Conservation (phyloP, 192 early-diverging fungal genomes). For the Podila minutissima region DNA sequence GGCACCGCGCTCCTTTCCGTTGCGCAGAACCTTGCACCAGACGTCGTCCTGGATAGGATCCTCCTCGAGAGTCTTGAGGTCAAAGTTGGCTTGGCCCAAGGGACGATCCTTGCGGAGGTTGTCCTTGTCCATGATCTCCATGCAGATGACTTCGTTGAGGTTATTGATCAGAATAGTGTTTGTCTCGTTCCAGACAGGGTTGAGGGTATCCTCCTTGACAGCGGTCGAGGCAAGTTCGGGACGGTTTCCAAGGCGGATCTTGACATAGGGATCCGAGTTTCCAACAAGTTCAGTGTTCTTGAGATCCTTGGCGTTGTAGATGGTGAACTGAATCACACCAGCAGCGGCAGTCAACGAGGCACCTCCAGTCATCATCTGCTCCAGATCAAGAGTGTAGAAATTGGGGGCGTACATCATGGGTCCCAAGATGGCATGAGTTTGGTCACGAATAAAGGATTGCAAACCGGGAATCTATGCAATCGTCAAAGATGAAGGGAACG, state of each 20-base stretch:
- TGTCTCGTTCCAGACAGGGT: constrained; percentile 91
- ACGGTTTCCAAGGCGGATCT: constrained; percentile 76
- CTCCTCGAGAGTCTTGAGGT: constrained; percentile 56
- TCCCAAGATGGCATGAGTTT: constrained; percentile 74
- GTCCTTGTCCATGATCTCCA: constrained; percentile 89
- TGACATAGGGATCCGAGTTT: constrained; percentile 89
- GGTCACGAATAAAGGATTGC: constrained; percentile 77
- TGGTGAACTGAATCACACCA: constrained; percentile 85
- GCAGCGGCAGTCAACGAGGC: constrained; percentile 72
- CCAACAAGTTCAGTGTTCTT: constrained; percentile 91
- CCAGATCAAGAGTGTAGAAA: constrained; percentile 81
- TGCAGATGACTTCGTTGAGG: constrained; percentile 74
- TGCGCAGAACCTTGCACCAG: constrained; percentile 47
- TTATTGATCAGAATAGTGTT: constrained; percentile 79
- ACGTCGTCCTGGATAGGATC: constrained; percentile 57
- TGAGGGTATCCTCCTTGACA: constrained; percentile 72
- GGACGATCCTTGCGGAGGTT: constrained; percentile 75
- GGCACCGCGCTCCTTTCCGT: constrained; percentile 42
- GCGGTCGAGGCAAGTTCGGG: constrained; percentile 70
- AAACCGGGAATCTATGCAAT: constrained; percentile 79
- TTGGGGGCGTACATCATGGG: constrained; percentile 91
- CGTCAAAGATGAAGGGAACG: not conserved
- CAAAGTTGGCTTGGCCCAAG: constrained; percentile 70
- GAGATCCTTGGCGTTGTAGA: constrained; percentile 83
- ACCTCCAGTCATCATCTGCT: constrained; percentile 76